Base-by-base conservation (phyloP, 371 early-diverging fungal genomes). In the Antonospora locustae region DNA sequence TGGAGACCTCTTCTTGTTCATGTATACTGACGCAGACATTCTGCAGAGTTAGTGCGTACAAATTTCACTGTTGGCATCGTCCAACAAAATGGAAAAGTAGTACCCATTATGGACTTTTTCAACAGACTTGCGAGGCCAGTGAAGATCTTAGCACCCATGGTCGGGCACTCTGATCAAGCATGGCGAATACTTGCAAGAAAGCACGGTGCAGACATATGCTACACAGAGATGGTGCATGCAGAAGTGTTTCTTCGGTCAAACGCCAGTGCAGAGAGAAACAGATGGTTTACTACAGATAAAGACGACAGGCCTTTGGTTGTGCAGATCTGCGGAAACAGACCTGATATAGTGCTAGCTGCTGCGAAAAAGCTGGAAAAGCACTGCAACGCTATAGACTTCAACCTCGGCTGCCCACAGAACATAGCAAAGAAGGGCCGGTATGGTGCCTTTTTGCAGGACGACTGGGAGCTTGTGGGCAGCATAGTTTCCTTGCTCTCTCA, bases 211-310 rank as follows among this genome's bases (percentile, higher is more conserved):
- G 78, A 91, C 29, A 76, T 92, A 0, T 88, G 90, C 74, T 93
- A 86, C 66, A 94, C 95, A 9, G 95, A 96, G 55, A 97, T 97
- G 98, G 83, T 94, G 69, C 86, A 97, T 65, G 84, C 88, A 88
- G 9, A 79, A 78, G 49, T 65, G 84, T 45, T 91, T 90, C 67
- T 64, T 74, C 32, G 82, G 82, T 30, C 75, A 73, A 12, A 71
- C 55, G 16, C 29, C 20, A 55, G 67, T 46, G 50, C 58, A 16
- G 5, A 34, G 14, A 48, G 17, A 2, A 69, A 69, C 40, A 27
- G 24, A 11, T 65, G 62, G 62, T 68, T 83, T 78, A 75, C 78
- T 50, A 83, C 81, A 0, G 79, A 80, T 3, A 65, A 74, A 9
- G 72, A 77, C 25, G 94, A 96, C 64, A 63, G 85, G 16, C 90